Conservation (phyloP, 495 filamentous ascomycete species). For the Friedmanniomyces endolithicus region DNA sequence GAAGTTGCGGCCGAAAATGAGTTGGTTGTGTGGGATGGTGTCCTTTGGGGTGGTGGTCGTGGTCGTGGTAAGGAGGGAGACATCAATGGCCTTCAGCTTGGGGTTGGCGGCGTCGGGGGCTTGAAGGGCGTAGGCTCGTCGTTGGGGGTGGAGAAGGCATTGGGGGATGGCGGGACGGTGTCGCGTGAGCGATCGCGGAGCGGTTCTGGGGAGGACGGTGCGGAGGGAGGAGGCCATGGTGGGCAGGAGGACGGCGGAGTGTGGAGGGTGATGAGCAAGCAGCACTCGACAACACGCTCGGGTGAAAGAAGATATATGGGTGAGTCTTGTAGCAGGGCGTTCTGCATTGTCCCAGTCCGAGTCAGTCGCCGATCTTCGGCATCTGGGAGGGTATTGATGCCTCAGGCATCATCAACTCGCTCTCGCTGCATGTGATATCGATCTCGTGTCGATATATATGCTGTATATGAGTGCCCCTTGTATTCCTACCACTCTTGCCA, state of each 20-base stretch:
- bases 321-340: too few relatives aligned
- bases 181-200: not conserved
- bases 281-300: not conserved
- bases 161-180: not conserved
- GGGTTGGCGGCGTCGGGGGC: conserved; percentile 34
- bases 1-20: conserved; percentile 81
- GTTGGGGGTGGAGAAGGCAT: conserved; percentile 1
- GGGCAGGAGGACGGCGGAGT: too few relatives aligned
- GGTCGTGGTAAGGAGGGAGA: conserved; percentile 58
- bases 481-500: too few relatives aligned
- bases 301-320: too few relatives aligned
- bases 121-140: conserved; percentile 1
- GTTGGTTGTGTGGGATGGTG: conserved; percentile 57
- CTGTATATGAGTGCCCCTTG: too few relatives aligned
- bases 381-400: too few relatives aligned
- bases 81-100: conserved; percentile 51
- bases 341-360: too few relatives aligned
- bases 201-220: not conserved
- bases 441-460: too few relatives aligned
- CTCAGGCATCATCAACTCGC: too few relatives aligned
- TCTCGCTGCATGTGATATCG: too few relatives aligned
- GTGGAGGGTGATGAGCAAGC: too few relatives aligned
- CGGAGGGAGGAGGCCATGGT: conserved; percentile 8
- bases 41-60: conserved; percentile 65
- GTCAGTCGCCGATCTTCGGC: not conserved